Evolutionary conservation across 805 yeast species (phyloP).

Genomic region (Candida takata): DNA sequence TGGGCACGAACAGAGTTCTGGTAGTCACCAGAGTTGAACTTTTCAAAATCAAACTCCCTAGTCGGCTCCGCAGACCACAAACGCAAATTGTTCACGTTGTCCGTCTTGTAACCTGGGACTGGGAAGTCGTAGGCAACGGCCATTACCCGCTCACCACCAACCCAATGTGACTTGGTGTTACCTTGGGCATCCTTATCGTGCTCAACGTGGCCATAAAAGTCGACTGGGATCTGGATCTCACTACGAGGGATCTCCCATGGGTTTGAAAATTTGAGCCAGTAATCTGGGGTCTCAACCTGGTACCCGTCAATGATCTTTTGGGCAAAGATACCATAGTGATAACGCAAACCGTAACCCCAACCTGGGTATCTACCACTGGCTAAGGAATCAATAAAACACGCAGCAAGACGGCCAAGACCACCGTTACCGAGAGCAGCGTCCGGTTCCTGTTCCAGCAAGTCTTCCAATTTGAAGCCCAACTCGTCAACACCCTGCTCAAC

Average conservation of each 20-base stretch:
- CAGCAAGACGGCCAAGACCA: conserved; percentile 90
- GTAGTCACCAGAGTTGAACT: conserved; percentile 89
- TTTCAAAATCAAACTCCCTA: conserved; percentile 82
- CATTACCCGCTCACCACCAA: conserved; percentile 80
- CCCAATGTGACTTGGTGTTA: conserved; percentile 65
- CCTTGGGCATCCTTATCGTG: conserved; percentile 41
- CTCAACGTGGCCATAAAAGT: conserved; percentile 69
- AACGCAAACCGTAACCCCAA: conserved; percentile 94
- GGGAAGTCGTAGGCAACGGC: conserved; percentile 93
- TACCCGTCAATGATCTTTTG: conserved; percentile 87
- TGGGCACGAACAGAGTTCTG: conserved; percentile 75
- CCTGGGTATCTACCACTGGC: conserved; percentile 84
- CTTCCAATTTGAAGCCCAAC: conserved; percentile 84
- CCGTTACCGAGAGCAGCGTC: conserved; percentile 96
- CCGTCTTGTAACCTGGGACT: conserved; percentile 81
- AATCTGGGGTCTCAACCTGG: conserved; percentile 92
- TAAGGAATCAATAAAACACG: conserved; percentile 86
- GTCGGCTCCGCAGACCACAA: conserved; percentile 89
- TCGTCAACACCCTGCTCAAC: conserved; percentile 53
- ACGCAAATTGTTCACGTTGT: conserved; percentile 81
- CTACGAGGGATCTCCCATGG: conserved; percentile 91
- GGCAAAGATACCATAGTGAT: conserved; percentile 88
- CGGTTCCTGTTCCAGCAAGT: conserved; percentile 76
- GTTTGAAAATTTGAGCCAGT: conserved; percentile 82
- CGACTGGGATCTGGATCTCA: conserved; percentile 85